These are phyloP conservation scores for Mikania micrantha DNA, from an alignment of 129 eudicot species.

Conservation along the genomic window DNA sequence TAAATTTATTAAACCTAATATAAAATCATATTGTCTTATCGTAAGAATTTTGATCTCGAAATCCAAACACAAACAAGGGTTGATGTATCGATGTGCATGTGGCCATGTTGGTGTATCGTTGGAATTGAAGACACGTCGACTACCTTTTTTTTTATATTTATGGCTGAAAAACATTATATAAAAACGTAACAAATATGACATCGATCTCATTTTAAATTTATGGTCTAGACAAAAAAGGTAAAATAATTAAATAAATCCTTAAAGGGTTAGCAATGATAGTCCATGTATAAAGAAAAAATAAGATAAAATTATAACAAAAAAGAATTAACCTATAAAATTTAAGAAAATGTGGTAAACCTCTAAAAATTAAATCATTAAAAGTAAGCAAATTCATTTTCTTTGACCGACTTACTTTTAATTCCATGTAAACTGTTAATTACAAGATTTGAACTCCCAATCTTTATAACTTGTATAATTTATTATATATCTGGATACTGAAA, in stretches of 20 bases:
- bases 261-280: too few species aligned
- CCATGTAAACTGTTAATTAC: too few species aligned
- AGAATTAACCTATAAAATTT: neutral
- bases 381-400: neutral
- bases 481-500: too few species aligned
- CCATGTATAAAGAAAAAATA: too few species aligned
- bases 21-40: neutral
- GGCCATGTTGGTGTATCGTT: slow-evolving; percentile 29
- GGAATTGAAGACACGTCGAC: slow-evolving; percentile 26
- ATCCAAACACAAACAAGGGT: slow-evolving; percentile 21
- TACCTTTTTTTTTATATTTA: slow-evolving; percentile 12
- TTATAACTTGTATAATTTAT: too few species aligned
- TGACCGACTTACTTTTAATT: too few species aligned
- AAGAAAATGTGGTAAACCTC: neutral
- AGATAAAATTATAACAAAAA: neutral
- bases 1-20: neutral
- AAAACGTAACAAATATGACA: neutral
- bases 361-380: neutral
- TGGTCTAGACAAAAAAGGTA: neutral
- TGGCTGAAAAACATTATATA: neutral
- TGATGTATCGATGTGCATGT: slow-evolving; percentile 31
- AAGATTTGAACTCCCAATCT: too few species aligned
- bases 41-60: slow-evolving; percentile 19
- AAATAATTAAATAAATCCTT: neutral
- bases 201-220: neutral